phyloP scores from a whole-genome alignment of 2,329 filamentous ascomycete genomes.

The Botryotinia convoluta region DNA sequence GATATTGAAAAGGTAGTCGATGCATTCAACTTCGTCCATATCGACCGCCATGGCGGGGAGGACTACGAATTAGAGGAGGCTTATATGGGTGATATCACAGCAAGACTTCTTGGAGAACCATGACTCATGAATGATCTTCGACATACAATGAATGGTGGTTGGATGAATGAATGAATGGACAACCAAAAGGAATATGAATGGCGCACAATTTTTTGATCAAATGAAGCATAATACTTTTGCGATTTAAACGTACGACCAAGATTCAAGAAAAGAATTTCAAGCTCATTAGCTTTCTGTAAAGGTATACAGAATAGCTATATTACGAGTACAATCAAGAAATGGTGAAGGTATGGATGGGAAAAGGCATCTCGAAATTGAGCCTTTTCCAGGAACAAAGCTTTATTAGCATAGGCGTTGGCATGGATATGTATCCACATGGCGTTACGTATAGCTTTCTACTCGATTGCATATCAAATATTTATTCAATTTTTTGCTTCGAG shows the following conservation, averaged over 20 bases:
- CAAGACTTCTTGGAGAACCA: conserved; percentile 76
- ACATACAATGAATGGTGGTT: conserved; percentile 2
- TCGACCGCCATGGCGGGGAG: conserved; percentile 72
- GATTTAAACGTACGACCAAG: neutral
- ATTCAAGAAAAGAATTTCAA: neutral
- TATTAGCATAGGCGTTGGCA: conserved; percentile 13
- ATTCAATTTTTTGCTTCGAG: neutral
- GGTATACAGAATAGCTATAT: neutral
- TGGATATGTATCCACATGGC: neutral
- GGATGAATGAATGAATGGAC: neutral
- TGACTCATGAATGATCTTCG: conserved; percentile 24
- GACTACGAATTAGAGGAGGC: conserved; percentile 88
- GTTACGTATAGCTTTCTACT: conserved; percentile 2
- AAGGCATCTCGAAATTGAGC: neutral
- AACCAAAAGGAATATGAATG: neutral
- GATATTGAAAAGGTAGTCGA: conserved; percentile 81
- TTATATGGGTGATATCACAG: conserved; percentile 87
- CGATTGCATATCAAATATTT: neutral
- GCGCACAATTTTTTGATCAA: neutral
- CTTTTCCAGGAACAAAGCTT: neutral
- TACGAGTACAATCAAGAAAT: neutral
- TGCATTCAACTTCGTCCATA: conserved; percentile 77
- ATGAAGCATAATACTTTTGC: neutral
- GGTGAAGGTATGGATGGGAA: neutral
- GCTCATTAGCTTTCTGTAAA: neutral